These are phyloP conservation scores for Fraxinus nigra DNA, from an alignment of 305 asterid genomes.

Conservation along the genomic window DNA sequence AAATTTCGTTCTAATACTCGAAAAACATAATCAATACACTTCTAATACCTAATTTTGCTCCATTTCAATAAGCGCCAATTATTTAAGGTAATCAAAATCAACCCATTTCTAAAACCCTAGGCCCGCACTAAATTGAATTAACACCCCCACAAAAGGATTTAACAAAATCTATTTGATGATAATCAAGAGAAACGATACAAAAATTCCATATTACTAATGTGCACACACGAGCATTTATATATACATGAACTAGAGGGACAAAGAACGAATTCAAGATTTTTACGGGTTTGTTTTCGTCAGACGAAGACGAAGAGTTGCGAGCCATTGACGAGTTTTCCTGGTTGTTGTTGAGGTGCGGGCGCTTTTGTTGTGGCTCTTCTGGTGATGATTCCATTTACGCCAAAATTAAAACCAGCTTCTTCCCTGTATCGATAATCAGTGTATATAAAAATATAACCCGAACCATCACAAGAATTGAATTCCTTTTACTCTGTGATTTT, in stretches of 20 bases:
- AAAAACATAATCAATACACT: conserved; percentile 8
- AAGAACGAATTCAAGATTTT: background rate
- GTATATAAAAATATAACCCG: conserved; percentile 18
- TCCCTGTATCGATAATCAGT: conserved; percentile 20
- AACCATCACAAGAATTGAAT: conserved; percentile 29
- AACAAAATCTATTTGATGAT: background rate
- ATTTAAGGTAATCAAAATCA: background rate
- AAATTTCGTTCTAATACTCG: conserved; percentile 1
- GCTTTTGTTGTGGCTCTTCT: conserved; percentile 57
- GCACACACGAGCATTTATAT: background rate
- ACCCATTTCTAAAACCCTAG: conserved; percentile 14
- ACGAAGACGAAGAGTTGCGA: conserved; percentile 53
- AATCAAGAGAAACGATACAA: background rate
- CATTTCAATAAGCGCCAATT: background rate
- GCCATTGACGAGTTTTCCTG: conserved; percentile 43
- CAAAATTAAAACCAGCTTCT: conserved; percentile 23
- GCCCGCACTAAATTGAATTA: background rate
- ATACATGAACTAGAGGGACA: background rate
- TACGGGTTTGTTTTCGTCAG: conserved; percentile 51
- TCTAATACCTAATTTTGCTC: background rate
- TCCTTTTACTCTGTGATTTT: background rate
- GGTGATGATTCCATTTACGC: conserved; percentile 44
- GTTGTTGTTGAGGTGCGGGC: conserved; percentile 44
- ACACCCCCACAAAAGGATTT: background rate
- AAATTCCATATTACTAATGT: background rate